These are phyloP conservation scores for Oemleria cerasiformis DNA, from an alignment of 306 rosid species.

Conservation along the genomic window DNA sequence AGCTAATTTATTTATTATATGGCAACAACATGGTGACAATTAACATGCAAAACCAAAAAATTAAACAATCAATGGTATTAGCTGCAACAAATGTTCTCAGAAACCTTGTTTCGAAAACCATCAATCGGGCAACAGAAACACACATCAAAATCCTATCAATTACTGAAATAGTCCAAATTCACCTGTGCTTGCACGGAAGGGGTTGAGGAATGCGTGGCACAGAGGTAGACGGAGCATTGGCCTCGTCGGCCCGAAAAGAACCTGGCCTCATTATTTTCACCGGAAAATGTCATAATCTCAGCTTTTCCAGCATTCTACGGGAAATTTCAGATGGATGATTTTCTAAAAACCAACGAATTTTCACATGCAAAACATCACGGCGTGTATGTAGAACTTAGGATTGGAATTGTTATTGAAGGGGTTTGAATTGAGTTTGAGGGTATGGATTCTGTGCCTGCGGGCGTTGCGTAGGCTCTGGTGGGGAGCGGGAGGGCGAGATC, in stretches of 20 bases:
- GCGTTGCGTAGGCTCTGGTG: not conserved
- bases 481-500: slow-evolving; percentile 5
- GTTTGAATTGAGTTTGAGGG: not conserved
- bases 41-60: not conserved
- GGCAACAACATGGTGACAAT: too few relatives aligned
- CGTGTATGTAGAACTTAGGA: not conserved
- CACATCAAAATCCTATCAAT: not conserved
- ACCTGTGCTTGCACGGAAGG: slow-evolving; percentile 30
- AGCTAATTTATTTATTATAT: not conserved
- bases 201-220: slow-evolving; percentile 18
- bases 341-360: not conserved
- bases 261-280: slow-evolving; percentile 40
- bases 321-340: slow-evolving; percentile 10
- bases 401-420: not conserved
- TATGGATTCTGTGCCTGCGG: not conserved
- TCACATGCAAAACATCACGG: not conserved
- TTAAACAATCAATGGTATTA: not conserved
- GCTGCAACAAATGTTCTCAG: not conserved
- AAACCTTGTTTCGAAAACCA: not conserved
- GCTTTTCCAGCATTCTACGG: slow-evolving; percentile 20
- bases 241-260: slow-evolving; percentile 36
- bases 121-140: not conserved
- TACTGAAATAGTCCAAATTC: not conserved
- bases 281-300: slow-evolving; percentile 34
- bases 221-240: slow-evolving; percentile 39